Conservation (phyloP, 129 eudicot species). For the Dittrichia graveolens region DNA sequence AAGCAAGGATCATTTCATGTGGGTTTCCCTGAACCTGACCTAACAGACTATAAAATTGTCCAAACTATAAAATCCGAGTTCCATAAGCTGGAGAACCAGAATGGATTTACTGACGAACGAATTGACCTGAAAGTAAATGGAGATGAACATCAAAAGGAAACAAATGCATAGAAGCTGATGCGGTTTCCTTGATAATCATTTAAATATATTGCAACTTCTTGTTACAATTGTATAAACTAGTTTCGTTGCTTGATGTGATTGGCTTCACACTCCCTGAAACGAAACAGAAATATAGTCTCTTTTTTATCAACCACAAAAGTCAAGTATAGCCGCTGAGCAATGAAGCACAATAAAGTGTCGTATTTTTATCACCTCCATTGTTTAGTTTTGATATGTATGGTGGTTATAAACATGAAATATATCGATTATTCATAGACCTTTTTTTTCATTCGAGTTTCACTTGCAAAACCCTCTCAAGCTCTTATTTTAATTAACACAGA, state of each 20-base stretch:
- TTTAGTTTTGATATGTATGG: background rate
- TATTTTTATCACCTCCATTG: constrained; percentile 6
- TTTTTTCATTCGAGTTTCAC: too few relatives aligned
- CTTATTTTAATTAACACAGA: too few relatives aligned
- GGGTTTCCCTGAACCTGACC: constrained; percentile 73
- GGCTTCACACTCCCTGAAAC: constrained; percentile 19
- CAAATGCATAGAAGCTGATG: constrained; percentile 15
- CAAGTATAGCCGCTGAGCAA: constrained; percentile 10
- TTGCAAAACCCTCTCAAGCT: too few relatives aligned
- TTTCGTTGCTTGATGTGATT: constrained; percentile 2
- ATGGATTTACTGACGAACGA: constrained; percentile 44
- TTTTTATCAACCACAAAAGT: constrained; percentile 13
- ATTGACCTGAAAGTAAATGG: constrained; percentile 38
- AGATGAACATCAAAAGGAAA: constrained; percentile 22
- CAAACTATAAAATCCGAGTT: constrained; percentile 75
- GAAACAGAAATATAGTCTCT: constrained; percentile 21
- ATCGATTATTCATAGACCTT: too few relatives aligned
- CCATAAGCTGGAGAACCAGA: constrained; percentile 59
- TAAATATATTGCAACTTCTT: constrained; percentile 27
- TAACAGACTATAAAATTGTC: constrained; percentile 62
- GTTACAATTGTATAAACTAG: constrained; percentile 25
- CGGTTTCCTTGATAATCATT: constrained; percentile 13
- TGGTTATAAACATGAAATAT: background rate
- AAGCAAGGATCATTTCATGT: constrained; percentile 87
- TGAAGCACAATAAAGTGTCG: constrained; percentile 28